Base-by-base conservation (phyloP, 306 rosid species). In the Lathyrus aphaca region DNA sequence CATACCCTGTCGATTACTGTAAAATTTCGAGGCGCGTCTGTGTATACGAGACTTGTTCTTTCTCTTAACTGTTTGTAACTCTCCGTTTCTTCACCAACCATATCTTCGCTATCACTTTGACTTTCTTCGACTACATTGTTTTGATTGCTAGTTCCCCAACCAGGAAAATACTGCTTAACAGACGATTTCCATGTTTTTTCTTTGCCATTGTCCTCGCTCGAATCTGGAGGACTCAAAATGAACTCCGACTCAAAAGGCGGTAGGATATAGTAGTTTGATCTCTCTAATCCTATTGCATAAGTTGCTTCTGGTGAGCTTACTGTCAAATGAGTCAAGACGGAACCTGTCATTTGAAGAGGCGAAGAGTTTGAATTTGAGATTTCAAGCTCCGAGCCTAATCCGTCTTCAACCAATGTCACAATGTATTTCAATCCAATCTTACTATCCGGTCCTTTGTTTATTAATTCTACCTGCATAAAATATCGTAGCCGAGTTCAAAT, bases 261-360 rank as follows among this genome's bases (percentile, higher is more conserved):
- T 19, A 44, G 59, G 46, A 56, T 71, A 32, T 69, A 67, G 80
- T 88, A 90, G 65, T 66, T 74, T 21, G 97, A 93, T 64, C 89
- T 67, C 79, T 86, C 94, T 63, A 90, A 61, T 61, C 97, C 98
- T 35, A 93, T 17, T 42, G 96, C 97, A 60, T 67, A 90, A 27
- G 97, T 90, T 61, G 98, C 97, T 57, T 88, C 96, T 8, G 98
- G 91, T 37, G 96, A 68, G 81, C 97, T 90, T 66, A 88, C 88
- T 53, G 93, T 90, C 74, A 93, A 68, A 83, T 93, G 97, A 71
- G 78, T 90, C 35, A 93, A 74, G 32, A 90, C 62, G 54, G 78
- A 79, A 15, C 96, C 98, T 48, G 68, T 83, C 74, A 90, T 78
- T 29, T 67, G 85, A 54, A 90, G 79, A 38, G 92, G 69, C 8